Conservation (phyloP, 441 rosid genomes). For the Populus hybrid region DNA sequence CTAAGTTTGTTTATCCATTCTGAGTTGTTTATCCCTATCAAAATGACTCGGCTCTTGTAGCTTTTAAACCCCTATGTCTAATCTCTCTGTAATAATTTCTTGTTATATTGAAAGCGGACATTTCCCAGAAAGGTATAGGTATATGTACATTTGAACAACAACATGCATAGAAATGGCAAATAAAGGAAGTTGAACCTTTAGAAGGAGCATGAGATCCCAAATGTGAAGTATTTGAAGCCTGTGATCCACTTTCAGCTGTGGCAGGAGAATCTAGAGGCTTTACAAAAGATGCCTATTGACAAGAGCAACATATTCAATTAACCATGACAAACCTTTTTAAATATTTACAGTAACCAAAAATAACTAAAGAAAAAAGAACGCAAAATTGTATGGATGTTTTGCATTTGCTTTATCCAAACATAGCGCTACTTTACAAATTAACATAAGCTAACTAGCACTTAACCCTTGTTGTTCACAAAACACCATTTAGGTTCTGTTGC, state of each 20-base stretch:
- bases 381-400: neutral
- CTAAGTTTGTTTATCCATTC: neutral
- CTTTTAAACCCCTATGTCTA: neutral
- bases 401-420: neutral
- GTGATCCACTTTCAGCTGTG: constrained; percentile 51
- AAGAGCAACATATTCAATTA: constrained; percentile 18
- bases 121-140: neutral
- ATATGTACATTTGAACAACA: neutral
- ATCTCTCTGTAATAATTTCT: neutral
- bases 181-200: constrained; percentile 50
- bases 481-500: neutral
- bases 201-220: constrained; percentile 53
- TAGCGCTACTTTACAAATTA: neutral
- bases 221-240: constrained; percentile 46
- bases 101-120: neutral
- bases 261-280: constrained; percentile 54
- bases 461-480: neutral
- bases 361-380: neutral
- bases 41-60: neutral
- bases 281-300: constrained; percentile 57
- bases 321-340: neutral
- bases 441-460: neutral
- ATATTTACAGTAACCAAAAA: neutral
- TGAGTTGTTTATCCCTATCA: neutral
- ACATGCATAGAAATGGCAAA: neutral